Evolutionary conservation across 2,329 filamentous ascomycete genomes (phyloP).

Genomic region (Cladosporium sp.): DNA sequence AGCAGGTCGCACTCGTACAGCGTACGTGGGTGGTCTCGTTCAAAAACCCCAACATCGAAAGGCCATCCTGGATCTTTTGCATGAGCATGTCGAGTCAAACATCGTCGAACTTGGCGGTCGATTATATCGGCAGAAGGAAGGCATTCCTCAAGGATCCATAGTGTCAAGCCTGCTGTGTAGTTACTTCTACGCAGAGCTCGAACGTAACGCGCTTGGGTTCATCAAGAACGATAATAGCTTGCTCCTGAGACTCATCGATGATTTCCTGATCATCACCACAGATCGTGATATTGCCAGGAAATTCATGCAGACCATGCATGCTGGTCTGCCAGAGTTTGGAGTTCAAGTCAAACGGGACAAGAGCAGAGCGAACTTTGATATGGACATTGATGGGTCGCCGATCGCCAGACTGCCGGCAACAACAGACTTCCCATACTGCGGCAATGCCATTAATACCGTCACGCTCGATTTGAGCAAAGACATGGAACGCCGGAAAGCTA

Average conservation of each 20-base stretch:
- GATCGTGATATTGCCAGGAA: constrained; percentile 60
- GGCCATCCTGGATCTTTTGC: constrained; percentile 64
- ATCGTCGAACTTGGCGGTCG: constrained; percentile 84
- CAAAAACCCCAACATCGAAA: constrained; percentile 55
- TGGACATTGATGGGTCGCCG: constrained; percentile 50
- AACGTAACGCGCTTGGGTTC: constrained; percentile 66
- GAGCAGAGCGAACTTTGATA: constrained; percentile 78
- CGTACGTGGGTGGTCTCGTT: constrained; percentile 70
- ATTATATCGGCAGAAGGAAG: constrained; percentile 79
- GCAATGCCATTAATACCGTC: constrained; percentile 67
- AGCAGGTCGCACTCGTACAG: constrained; percentile 54
- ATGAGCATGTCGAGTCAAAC: constrained; percentile 78
- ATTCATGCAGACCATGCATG: constrained; percentile 78
- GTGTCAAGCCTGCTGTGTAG: constrained; percentile 85
- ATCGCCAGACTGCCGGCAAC: constrained; percentile 45
- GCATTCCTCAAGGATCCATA: constrained; percentile 91
- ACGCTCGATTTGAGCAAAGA: constrained; percentile 74
- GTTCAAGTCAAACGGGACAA: constrained; percentile 73
- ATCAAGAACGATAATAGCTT: constrained; percentile 54
- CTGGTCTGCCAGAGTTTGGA: constrained; percentile 73
- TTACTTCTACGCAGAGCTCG: constrained; percentile 90
- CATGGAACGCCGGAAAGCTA: constrained; percentile 48
- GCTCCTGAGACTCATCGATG: constrained; percentile 80
- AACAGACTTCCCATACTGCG: constrained; percentile 83
- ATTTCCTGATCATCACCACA: constrained; percentile 84